phyloP scores from a whole-genome alignment of 2,329 filamentous ascomycete species.

The Curvularia hawaiiensis region DNA sequence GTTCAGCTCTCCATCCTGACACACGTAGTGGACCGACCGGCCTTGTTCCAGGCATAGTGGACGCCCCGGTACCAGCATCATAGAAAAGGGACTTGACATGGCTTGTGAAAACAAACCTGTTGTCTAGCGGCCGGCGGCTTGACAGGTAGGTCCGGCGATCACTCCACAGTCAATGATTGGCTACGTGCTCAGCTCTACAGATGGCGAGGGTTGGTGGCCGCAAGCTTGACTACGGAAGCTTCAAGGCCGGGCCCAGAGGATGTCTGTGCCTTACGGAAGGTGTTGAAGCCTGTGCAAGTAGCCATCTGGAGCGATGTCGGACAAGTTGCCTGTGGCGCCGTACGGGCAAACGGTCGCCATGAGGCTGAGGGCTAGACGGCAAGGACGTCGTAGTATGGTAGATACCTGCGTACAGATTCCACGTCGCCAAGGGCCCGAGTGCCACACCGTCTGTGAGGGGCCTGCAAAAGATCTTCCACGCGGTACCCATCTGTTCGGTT shows the following conservation, averaged over 20 bases:
- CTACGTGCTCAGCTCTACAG: background rate
- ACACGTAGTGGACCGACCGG: slow-evolving; percentile 4
- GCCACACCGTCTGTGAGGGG: background rate
- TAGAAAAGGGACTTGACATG: slow-evolving; percentile 2
- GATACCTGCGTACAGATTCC: background rate
- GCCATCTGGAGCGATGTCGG: background rate
- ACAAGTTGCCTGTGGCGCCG: background rate
- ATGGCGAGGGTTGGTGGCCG: background rate
- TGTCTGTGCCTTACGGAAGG: background rate
- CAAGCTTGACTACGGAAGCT: background rate
- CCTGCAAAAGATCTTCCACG: background rate
- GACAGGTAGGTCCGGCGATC: slow-evolving; percentile 22
- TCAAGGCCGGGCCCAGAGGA: background rate
- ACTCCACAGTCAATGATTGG: slow-evolving; percentile 23
- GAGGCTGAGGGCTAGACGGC: background rate
- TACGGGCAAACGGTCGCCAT: background rate
- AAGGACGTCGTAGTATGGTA: no score
- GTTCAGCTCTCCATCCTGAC: background rate
- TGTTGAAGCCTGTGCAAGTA: background rate
- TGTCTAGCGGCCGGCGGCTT: background rate
- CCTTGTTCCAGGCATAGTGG: slow-evolving; percentile 10
- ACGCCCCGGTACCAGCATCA: slow-evolving; percentile 1
- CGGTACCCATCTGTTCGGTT: slow-evolving; percentile 6
- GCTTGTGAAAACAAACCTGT: background rate
- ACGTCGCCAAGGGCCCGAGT: background rate